Evolutionary conservation across 441 rosid species (phyloP), one percentile per base, ranked within the genome.

Genomic region (Erodium texanum): DNA sequence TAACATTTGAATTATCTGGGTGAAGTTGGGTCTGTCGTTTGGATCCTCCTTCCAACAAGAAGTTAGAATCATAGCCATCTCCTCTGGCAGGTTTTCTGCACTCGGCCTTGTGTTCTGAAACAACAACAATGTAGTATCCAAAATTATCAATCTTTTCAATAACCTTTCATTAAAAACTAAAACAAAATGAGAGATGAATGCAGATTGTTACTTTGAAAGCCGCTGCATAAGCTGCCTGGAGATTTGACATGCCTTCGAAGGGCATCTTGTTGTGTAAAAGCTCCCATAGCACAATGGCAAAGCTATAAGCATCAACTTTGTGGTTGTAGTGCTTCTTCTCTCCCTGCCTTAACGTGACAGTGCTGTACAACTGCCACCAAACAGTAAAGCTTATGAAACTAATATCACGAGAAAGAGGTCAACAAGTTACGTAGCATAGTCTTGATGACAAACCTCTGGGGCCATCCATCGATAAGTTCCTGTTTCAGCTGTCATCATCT

Each of bases 41-140:
- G 93, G 89, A 68, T 85, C 87, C 71, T 87, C 90, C 76, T 84
- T 79, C 93, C 93, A 87, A 71, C 89, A 86, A 0, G 89, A 87
- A 52, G 87, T 84, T 69, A 86, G 79, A 70, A 87, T 77, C 64
- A 64, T 65, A 0, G 85, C 84, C 66, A 87, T 71, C 62, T 84
- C 93, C 65, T 82, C 86, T 0, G 89, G 89, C 64, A 87, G 70
- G 67, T 83, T 78, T 73, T 87, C 90, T 5, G 89, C 87, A 59
- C 89, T 83, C 48, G 90, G 93, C 75, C 93, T 80, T 73, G 79
- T 85, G 69, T 83, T 86, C 89, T 87, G 76, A 61, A 75, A 72
- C 16, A 52, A 52, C 50, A 29, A 43, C 1, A n/a, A n/a, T n/a
- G n/a, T n/a, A 2, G 52, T 45, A 45, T 14, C 3, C 8, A 7